These are phyloP conservation scores for Mycena floridula DNA, from an alignment of 768 basidiomycete genomes.

Conservation along the genomic window DNA sequence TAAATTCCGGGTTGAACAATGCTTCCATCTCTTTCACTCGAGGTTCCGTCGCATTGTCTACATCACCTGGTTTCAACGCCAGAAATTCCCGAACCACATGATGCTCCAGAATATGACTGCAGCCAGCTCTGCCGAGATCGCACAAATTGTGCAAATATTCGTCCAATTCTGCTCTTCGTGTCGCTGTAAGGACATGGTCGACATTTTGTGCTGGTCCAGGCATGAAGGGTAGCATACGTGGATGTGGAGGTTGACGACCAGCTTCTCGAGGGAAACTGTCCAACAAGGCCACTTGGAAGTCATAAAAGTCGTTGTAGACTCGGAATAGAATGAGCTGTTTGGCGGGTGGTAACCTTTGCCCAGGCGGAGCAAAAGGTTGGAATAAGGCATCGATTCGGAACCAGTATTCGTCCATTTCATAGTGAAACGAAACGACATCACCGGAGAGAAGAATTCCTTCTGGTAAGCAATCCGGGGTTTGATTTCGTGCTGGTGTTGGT, in stretches of 20 bases:
- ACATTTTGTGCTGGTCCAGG: constrained; percentile 87
- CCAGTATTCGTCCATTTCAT: constrained; percentile 95
- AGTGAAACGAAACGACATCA: constrained; percentile 94
- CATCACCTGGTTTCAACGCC: constrained; percentile 80
- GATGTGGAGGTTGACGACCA: constrained; percentile 60
- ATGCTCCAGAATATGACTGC: constrained; percentile 78
- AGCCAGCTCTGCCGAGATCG: constrained; percentile 56
- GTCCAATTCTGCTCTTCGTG: constrained; percentile 78
- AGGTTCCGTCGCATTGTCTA: constrained; percentile 60
- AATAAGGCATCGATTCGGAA: constrained; percentile 90
- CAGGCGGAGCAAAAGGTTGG: constrained; percentile 70
- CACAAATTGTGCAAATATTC: constrained; percentile 83
- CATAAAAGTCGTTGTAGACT: constrained; percentile 97
- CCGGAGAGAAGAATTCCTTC: constrained; percentile 84
- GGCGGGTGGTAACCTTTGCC: constrained; percentile 55
- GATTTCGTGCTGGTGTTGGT: constrained; percentile 24
- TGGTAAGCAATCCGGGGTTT: constrained; percentile 49
- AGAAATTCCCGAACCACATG: constrained; percentile 79
- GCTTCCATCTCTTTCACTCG: constrained; percentile 53
- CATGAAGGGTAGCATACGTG: constrained; percentile 91
- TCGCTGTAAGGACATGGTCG: constrained; percentile 76
- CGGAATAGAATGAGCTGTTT: constrained; percentile 86
- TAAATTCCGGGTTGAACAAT: constrained; percentile 32
- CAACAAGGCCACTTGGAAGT: constrained; percentile 88
- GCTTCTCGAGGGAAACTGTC: constrained; percentile 88